phyloP scores from a whole-genome alignment of 78 protist species.

The Pelomyxa schiedti region DNA sequence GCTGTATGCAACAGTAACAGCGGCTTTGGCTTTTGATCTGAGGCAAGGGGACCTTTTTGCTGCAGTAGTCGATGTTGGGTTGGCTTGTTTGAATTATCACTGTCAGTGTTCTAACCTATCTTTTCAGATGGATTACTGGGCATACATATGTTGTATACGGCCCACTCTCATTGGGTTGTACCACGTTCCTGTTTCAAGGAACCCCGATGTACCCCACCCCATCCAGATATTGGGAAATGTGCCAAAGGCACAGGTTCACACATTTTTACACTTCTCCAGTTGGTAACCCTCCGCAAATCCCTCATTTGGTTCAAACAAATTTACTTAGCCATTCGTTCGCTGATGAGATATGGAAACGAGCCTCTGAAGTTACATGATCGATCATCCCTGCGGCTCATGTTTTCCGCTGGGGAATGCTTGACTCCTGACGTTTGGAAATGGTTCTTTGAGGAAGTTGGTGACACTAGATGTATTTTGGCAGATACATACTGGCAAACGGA shows the following conservation, averaged over 20 bases:
- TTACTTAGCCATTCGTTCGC: conserved; percentile 86
- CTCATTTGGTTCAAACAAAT: background rate
- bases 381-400: conserved; percentile 64
- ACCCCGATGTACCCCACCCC: conserved; percentile 81
- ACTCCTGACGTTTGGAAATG: conserved; percentile 85
- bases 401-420: conserved; percentile 90
- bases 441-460: conserved; percentile 76
- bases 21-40: conserved; percentile 74
- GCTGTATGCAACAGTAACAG: conserved; percentile 62
- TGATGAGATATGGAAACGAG: conserved; percentile 68
- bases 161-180: conserved; percentile 87
- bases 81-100: background rate
- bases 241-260: conserved; percentile 70
- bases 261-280: conserved; percentile 97
- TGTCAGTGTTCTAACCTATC: background rate
- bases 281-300: too few relatives aligned
- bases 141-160: conserved; percentile 97
- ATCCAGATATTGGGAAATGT: conserved; percentile 78
- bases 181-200: conserved; percentile 84
- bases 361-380: conserved; percentile 37
- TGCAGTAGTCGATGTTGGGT: conserved; percentile 88
- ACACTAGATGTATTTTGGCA: conserved; percentile 70
- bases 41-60: conserved; percentile 79
- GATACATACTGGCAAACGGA: conserved; percentile 98
- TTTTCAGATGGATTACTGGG: conserved; percentile 93